Evolutionary conservation across 768 basidiomycete species (phyloP), one percentile per base, ranked within the genome.

Genomic region (Hydnum rufescens): DNA sequence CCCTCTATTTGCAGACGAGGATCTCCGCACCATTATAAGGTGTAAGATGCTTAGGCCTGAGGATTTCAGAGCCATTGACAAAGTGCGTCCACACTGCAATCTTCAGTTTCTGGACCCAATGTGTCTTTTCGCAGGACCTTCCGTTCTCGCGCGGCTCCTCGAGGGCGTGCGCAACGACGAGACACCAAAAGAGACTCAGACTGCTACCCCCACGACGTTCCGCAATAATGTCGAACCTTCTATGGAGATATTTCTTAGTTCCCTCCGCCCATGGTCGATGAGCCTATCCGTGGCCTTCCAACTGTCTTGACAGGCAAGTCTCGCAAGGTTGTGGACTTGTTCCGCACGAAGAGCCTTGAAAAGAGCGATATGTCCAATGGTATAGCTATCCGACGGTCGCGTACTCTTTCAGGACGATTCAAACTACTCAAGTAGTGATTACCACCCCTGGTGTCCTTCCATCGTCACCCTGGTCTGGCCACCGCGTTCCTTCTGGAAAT

Each of bases 301-400:
- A 73, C 74, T 2, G 83, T 79, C 13, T 80, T 84, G 55, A 76
- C 85, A 19, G 79, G 74, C 66, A 84, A 90, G 64, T 90, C 93
- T 3, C 78, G 79, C 64, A 88, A 82, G 62, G 95, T 99, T 51
- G 97, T 97, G 93, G 81, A 90, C 58, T 99, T 93, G 95, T 97
- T 99, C 75, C 72, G 70, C 36, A 61, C 66, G 31, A 68, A 68
- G 56, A 66, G 66, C 36, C 54, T 66, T 46, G 61, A 43, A 49
- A n/a, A 59, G 57, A 57, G 50, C 44, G 55, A 32, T 39, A 22
- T n/a, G n/a, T n/a, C n/a, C n/a, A n/a, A n/a, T n/a, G n/a, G 8
- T 39, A 8, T 8, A 19, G 34, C n/a, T 8, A 39, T 19, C 19
- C 34, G 34, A 39, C 8, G 19, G 34, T 8, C 8, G 34, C 34